Evolutionary conservation across 2,329 filamentous ascomycete species (phyloP).

Genomic region (Sporothrix globosa): DNA sequence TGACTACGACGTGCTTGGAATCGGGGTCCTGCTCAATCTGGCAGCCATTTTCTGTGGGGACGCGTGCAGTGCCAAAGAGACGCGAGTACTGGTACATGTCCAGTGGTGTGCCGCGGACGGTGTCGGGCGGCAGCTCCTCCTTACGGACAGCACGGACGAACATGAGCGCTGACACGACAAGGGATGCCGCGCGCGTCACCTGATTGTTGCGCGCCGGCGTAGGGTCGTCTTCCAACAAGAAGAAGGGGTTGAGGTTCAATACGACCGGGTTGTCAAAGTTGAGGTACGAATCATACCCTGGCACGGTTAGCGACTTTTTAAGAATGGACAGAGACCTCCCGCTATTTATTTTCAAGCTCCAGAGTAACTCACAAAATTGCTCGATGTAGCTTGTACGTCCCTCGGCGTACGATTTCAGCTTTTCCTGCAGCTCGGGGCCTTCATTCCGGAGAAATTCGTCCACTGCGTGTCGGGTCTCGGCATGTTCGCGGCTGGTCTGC

Average conservation of each 20-base stretch:
- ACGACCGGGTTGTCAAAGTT: conserved; percentile 98
- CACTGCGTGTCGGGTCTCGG: conserved; percentile 78
- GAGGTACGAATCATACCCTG: conserved; percentile 98
- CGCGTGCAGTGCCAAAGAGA: conserved; percentile 89
- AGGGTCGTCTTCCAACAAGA: conserved; percentile 94
- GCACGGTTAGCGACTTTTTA: not conserved
- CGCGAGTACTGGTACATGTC: conserved; percentile 99
- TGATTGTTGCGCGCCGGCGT: conserved; percentile 96
- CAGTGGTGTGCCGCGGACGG: conserved; percentile 76
- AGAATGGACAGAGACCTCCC: too few species aligned
- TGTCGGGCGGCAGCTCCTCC: conserved; percentile 91
- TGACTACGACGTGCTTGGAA: conserved; percentile 90
- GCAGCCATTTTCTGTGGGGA: conserved; percentile 92
- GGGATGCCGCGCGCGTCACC: conserved; percentile 87
- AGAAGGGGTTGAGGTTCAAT: conserved; percentile 96
- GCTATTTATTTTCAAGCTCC: too few species aligned
- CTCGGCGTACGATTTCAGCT: conserved; percentile 84
- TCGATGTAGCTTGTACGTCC: conserved; percentile 97
- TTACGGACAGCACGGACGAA: conserved; percentile 92
- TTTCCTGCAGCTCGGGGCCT: conserved; percentile 83
- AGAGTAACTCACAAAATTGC: conserved; percentile 79
- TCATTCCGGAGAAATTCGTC: conserved; percentile 80
- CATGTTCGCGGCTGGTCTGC: conserved; percentile 78
- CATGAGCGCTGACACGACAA: conserved; percentile 85
- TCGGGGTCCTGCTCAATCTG: conserved; percentile 92